Evolutionary conservation across 768 basidiomycete genomes (phyloP).

Genomic region (Psilocybe cubensis): DNA sequence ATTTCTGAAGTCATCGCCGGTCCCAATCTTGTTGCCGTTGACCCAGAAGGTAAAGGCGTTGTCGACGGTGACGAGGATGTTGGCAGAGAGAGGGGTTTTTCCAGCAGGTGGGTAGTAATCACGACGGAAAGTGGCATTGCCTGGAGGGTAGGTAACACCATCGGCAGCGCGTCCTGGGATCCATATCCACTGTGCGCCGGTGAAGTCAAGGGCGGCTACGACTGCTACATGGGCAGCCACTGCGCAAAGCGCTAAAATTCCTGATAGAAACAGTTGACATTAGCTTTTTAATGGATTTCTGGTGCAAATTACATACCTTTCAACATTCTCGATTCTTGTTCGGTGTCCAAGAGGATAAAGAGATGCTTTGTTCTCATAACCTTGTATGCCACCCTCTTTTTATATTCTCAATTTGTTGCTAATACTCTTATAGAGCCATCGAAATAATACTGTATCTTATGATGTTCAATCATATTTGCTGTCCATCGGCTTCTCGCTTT

Average conservation of each 20-base stretch:
- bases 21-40: slow-evolving; percentile 30
- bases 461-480: no score
- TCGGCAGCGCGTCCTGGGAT: slow-evolving; percentile 16
- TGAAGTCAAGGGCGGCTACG: background rate
- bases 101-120: slow-evolving; percentile 22
- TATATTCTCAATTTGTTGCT: no score
- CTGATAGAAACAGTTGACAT: background rate
- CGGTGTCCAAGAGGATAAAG: no score
- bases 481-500: no score
- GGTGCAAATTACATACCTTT: no score
- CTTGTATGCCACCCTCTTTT: no score
- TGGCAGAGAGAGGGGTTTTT: slow-evolving; percentile 28
- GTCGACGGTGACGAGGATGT: slow-evolving; percentile 31
- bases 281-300: no score
- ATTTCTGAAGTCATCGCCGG: slow-evolving; percentile 16
- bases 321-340: no score
- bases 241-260: background rate
- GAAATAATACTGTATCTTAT: no score
- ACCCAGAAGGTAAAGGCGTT: slow-evolving; percentile 33
- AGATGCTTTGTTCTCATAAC: no score
- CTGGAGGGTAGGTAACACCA: slow-evolving; percentile 18
- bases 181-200: slow-evolving; percentile 33
- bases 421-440: no score
- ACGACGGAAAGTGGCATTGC: slow-evolving; percentile 30
- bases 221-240: background rate